Evolutionary conservation across 768 basidiomycete species (phyloP).

Genomic region (Cystobasidium tubakii): DNA sequence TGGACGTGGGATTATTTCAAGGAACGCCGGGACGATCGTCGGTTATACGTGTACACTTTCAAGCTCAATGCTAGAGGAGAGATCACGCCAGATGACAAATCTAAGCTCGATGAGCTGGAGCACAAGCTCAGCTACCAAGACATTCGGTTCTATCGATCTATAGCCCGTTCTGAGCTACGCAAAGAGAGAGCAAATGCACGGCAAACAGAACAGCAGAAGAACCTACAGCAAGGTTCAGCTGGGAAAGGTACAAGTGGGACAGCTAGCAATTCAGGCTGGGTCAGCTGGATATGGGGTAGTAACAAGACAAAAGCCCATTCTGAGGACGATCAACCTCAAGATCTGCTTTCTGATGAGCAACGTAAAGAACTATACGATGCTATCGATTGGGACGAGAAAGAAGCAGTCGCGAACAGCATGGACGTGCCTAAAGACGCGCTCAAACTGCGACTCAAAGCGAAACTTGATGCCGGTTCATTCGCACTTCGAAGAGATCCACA

Average conservation of each 20-base stretch:
- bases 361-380: slow-evolving; percentile 80
- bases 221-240: slow-evolving; percentile 13
- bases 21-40: slow-evolving; percentile 79
- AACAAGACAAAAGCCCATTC: slow-evolving; percentile 12
- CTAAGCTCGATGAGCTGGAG: slow-evolving; percentile 62
- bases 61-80: slow-evolving; percentile 61
- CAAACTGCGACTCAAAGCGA: slow-evolving; percentile 66
- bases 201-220: slow-evolving; percentile 39
- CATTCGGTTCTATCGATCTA: slow-evolving; percentile 92
- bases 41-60: slow-evolving; percentile 74
- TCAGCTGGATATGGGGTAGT: slow-evolving; percentile 39
- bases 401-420: slow-evolving; percentile 62
- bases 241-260: slow-evolving; percentile 27
- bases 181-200: slow-evolving; percentile 64
- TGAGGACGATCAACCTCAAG: slow-evolving; percentile 37
- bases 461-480: slow-evolving; percentile 81
- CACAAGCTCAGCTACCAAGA: slow-evolving; percentile 83
- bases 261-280: slow-evolving; percentile 32
- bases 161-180: slow-evolving; percentile 76
- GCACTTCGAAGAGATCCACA: slow-evolving; percentile 71
- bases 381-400: slow-evolving; percentile 76
- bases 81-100: slow-evolving; percentile 32
- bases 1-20: slow-evolving; percentile 92
- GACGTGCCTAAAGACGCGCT: slow-evolving; percentile 72
- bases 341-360: slow-evolving; percentile 77